A percentile compares a stretch with the other conserved stretches of the same genome.
Evolutionary conservation across 2,329 filamentous ascomycete genomes (phyloP).

Genomic region (Colletotrichum sp.): DNA sequence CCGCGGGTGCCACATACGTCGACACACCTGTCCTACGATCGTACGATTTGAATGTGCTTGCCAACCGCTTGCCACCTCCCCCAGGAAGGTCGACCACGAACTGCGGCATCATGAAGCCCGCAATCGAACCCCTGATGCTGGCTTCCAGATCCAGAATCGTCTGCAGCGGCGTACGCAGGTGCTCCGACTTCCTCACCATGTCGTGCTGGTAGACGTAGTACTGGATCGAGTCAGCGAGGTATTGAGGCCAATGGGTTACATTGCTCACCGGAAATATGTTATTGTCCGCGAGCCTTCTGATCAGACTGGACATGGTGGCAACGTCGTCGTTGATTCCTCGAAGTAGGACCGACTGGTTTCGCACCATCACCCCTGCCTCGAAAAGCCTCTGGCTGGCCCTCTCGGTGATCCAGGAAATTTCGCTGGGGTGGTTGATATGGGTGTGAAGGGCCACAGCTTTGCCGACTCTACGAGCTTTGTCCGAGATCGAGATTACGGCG

Average conservation of each 20-base stretch:
- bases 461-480: conserved; percentile 53
- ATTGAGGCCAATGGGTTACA: too few species aligned
- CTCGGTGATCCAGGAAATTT: conserved; percentile 65
- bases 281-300: conserved; percentile 58
- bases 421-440: conserved; percentile 68
- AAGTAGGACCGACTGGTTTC: conserved; percentile 64
- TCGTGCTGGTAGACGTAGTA: conserved; percentile 73
- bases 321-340: conserved; percentile 63
- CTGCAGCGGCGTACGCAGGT: conserved; percentile 64
- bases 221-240: conserved; percentile 30
- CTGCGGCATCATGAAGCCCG: conserved; percentile 66
- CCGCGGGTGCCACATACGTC: conserved; percentile 59
- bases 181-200: conserved; percentile 65
- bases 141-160: conserved; percentile 64
- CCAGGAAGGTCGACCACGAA: conserved; percentile 69
- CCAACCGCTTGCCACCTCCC: conserved; percentile 67
- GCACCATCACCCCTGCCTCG: conserved; percentile 55
- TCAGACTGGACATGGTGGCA: conserved; percentile 56
- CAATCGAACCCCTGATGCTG: conserved; percentile 62
- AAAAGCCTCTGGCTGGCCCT: conserved; percentile 54
- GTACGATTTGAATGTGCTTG: conserved; percentile 57
- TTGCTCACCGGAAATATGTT: conserved; percentile 56
- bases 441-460: conserved; percentile 69
- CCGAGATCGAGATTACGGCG: conserved; percentile 54
- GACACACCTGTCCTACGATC: conserved; percentile 58